Percentiles rank a stretch among this genome's conserved stretches.
phyloP scores from a whole-genome alignment of 2,329 filamentous ascomycete species.

The Orbilia oligospora region DNA sequence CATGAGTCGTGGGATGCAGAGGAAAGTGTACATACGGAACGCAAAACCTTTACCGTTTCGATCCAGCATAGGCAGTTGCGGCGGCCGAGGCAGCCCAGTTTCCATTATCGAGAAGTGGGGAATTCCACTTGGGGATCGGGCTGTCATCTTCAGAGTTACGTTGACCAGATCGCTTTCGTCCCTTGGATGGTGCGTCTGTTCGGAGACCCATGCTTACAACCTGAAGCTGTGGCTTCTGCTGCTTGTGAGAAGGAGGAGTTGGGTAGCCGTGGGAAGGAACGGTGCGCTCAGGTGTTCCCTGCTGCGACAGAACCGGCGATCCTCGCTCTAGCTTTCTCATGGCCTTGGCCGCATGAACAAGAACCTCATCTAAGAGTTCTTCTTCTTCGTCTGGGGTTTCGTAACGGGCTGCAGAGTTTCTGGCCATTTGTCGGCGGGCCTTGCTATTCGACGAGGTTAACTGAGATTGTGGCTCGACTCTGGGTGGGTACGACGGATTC shows the following conservation, averaged over 20 bases:
- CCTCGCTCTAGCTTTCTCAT: slow-evolving; percentile 71
- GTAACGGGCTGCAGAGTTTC: slow-evolving; percentile 77
- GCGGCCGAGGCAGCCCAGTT: slow-evolving; percentile 90
- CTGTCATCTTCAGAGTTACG: slow-evolving; percentile 72
- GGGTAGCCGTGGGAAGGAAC: slow-evolving; percentile 69
- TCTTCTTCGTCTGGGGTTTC: slow-evolving; percentile 97
- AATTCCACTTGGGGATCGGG: slow-evolving; percentile 84
- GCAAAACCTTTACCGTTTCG: slow-evolving; percentile 68
- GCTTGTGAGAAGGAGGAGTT: slow-evolving; percentile 87
- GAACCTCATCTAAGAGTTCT: slow-evolving; percentile 87
- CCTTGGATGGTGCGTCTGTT: slow-evolving; percentile 73
- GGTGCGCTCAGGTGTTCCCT: slow-evolving; percentile 66
- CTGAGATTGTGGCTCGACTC: slow-evolving; percentile 71
- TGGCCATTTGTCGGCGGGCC: slow-evolving; percentile 74
- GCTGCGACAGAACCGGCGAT: slow-evolving; percentile 77
- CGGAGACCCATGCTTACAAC: slow-evolving; percentile 72
- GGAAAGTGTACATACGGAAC: slow-evolving; percentile 22
- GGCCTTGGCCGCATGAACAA: slow-evolving; percentile 67
- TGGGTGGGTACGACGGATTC: slow-evolving; percentile 65
- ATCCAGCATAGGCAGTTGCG: slow-evolving; percentile 77
- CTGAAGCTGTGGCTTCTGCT: slow-evolving; percentile 78
- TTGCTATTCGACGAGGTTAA: slow-evolving; percentile 71
- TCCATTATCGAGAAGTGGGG: slow-evolving; percentile 92
- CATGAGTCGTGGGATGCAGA: slow-evolving; percentile 19
- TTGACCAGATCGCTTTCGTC: slow-evolving; percentile 75